Base-by-base conservation (phyloP, 2,329 filamentous ascomycete genomes). In the Pseudodiploospora longispora region DNA sequence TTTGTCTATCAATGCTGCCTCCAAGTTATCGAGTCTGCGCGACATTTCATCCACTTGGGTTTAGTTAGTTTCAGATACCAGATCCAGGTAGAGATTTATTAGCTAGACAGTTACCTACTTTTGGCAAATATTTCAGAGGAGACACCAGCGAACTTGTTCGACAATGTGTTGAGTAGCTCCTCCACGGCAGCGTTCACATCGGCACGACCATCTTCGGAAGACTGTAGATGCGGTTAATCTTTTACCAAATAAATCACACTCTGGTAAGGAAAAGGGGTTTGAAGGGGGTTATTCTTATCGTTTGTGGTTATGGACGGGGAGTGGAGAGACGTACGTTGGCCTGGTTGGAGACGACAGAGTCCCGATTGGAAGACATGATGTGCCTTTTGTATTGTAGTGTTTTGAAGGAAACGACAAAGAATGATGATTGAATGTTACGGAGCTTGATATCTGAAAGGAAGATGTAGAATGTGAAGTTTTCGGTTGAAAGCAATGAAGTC, bases 21-120 rank as follows among this genome's bases (percentile, higher is more conserved):
- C 90, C 8, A 96, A 74, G 46, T 82, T 87, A 60, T 96, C 90
- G 27, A 96, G 69, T 28, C 90, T 80, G 48, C 84, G 76, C 10
- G 87, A 85, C 89, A 96, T 95, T 51, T 95, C 89, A 59, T 95
- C 90, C 85, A 96, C 89, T 95, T 36, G 42, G n/a, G 29, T 30
- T 57, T 10, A 59, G 51, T 27, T 37, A 40, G 30, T 9, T 27
- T 10, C 19, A 19, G 19, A 19, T 19, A 19, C 19, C 19, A 28
- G 29, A 8, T 12, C n/a, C 29, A 8, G 8, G n/a, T 10, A 2
- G 33, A 48, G 36, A 28, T 32, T 35, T 6, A 10, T 2, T 41
- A 10, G 12, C 30, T 19, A 6, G 28, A 28, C 6, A 29, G 32
- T 48, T 42, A 69, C 82, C 61, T 65, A 95, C 89, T 87, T 68